These are phyloP conservation scores for Xylaria grammica DNA, from an alignment of 495 filamentous ascomycete genomes.

Conservation along the genomic window DNA sequence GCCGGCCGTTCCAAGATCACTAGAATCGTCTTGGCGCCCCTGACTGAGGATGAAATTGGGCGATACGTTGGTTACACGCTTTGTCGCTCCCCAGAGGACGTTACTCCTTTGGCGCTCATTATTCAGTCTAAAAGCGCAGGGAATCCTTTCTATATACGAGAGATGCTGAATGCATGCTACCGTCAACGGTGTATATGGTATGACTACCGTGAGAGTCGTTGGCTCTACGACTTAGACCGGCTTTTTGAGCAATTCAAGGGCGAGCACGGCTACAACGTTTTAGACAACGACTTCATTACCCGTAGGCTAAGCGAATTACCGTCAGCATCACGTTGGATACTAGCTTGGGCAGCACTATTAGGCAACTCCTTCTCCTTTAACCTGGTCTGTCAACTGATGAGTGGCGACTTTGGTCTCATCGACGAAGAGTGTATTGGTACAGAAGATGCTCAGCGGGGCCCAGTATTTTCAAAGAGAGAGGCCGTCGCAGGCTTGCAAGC, in stretches of 20 bases:
- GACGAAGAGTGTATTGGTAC: slow-evolving; percentile 41
- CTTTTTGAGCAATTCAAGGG: slow-evolving; percentile 83
- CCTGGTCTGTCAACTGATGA: slow-evolving; percentile 76
- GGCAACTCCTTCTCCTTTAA: slow-evolving; percentile 81
- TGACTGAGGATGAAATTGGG: slow-evolving; percentile 75
- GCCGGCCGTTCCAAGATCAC: slow-evolving; percentile 59
- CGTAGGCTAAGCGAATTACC: slow-evolving; percentile 78
- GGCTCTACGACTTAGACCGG: slow-evolving; percentile 83
- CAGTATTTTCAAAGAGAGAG: slow-evolving; percentile 52
- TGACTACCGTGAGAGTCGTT: slow-evolving; percentile 75
- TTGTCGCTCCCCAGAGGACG: slow-evolving; percentile 61
- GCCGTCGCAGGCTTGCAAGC: slow-evolving; percentile 78
- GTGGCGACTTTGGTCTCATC: slow-evolving; percentile 64
- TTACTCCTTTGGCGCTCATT: slow-evolving; percentile 68
- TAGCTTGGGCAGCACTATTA: slow-evolving; percentile 84
- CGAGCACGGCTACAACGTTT: slow-evolving; percentile 74
- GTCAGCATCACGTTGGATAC: slow-evolving; percentile 69
- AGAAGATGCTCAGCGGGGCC: slow-evolving; percentile 2
- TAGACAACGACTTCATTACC: slow-evolving; percentile 79
- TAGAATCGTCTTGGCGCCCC: slow-evolving; percentile 66
- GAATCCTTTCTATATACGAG: slow-evolving; percentile 86
- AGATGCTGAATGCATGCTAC: slow-evolving; percentile 88
- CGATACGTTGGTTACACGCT: slow-evolving; percentile 79
- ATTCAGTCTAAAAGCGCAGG: slow-evolving; percentile 82
- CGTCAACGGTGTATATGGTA: slow-evolving; percentile 88